Evolutionary conservation across 2,329 filamentous ascomycete species (phyloP), one percentile per base, ranked within the genome.

Genomic region (Rutstroemia sp.): DNA sequence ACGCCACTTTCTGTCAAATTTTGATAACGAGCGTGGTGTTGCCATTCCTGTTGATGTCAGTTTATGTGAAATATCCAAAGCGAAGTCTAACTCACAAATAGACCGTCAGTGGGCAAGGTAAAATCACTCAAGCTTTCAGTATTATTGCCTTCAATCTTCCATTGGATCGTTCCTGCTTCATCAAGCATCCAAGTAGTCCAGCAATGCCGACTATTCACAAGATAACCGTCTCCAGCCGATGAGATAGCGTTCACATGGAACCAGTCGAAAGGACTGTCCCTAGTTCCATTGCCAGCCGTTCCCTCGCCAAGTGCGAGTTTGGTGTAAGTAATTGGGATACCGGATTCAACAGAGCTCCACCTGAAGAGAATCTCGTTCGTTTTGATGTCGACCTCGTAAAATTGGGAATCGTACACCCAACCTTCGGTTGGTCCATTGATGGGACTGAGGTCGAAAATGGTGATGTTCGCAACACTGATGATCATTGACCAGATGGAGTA

Each of bases 361-460:
- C 57, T 62, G 54, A 72, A 76, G 1, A 76, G 55, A 2, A 76
- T 60, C 23, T 73, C 63, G 25, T 67, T 66, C 0, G 72, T 75
- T 36, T 67, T 64, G 8, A 74, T 63, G 45, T 76, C 72, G n/a
- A 76, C 65, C 57, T 76, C 74, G 55, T 70, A 73, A 54, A 76
- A 68, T 36, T 73, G 56, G 19, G 65, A 67, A 58, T 76, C 72
- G 16, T 61, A 58, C 5, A 71, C 63, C 66, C 67, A 73, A 4
- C 68, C 69, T 54, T 71, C 61, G 14, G 48, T 42, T 2, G 68
- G 65, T 0, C 70, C 71, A 36, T 67, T 66, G n/a, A 71, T 51
- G 5, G 64, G 61, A 9, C 65, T 68, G 30, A 73, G 63, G 53
- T 73, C 66, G 10, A 47, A 36, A 4, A n/a, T 21, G 17, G 30